Base-by-base conservation (phyloP, 257 asterid species). In the Asclepias syriaca region DNA sequence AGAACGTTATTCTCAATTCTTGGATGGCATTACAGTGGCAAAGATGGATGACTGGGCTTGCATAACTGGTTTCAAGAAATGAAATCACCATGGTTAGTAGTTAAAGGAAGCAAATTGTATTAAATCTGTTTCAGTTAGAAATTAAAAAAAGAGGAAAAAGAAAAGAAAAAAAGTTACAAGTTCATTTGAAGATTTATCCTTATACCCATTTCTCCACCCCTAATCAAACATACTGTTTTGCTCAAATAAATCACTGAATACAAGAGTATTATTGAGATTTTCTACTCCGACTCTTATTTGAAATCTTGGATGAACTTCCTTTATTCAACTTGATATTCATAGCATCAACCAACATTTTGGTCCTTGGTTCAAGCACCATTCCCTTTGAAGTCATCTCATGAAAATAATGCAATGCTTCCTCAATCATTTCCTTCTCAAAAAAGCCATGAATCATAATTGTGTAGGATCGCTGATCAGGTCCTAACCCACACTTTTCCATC, bases 41-140 rank as follows among this genome's bases (percentile, higher is more conserved):
- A 76, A 78, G 85, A 78, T 87, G 89, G 94, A 91, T 76, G 96
- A 84, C 45, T 93, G 98, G 97, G 97, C 96, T 72, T 93, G 96
- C 84, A 77, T 89, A 70, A 88, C 82, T 74, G 98, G 96, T 75
- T 69, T 68, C n/a, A 93, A 84, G 87, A 93, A 81, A 79, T 63
- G 72, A 74, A 50, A 14, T 63, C 24, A 4, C 27, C 6, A 50
- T 19, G 43, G 13, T 5, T 65, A 56, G 55, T 22, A 59, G 49
- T 6, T 40, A 40, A 18, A 48, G 45, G 0, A 24, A 24, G 0
- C 27, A 24, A 24, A 24, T 24, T 24, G 27, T 24, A 24, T 24
- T 24, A 0, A 24, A 24, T 0, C 27, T 24, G 27, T 24, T 24
- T 24, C 27, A 24, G 27, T 24, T 24, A 24, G 27, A 24, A 24